Evolutionary conservation across 176 grass and related monocot genomes (phyloP).

Genomic region (Eleusine coracana): DNA sequence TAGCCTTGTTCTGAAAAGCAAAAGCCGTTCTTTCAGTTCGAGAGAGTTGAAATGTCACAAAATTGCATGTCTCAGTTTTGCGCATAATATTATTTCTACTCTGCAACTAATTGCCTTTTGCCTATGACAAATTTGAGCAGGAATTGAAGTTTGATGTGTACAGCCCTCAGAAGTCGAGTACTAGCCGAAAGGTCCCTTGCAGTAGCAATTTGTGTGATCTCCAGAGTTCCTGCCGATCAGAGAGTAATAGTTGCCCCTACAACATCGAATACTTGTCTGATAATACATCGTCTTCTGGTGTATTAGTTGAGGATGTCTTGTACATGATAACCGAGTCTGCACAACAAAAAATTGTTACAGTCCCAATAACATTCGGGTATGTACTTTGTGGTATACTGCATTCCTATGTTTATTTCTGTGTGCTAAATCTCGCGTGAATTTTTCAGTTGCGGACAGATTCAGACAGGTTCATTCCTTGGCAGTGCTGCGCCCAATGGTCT

Average conservation of each 20-base stretch:
- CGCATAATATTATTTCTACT: background rate
- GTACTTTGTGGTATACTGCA: background rate
- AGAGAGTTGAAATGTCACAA: background rate
- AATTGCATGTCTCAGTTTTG: background rate
- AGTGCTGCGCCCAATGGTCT: conserved; percentile 77
- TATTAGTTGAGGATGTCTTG: conserved; percentile 80
- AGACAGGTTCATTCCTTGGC: conserved; percentile 80
- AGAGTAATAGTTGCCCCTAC: conserved; percentile 73
- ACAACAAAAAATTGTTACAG: conserved; percentile 48
- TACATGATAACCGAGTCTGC: conserved; percentile 61
- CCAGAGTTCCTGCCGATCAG: conserved; percentile 45
- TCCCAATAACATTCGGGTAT: conserved; percentile 89
- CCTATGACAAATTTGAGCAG: conserved; percentile 38
- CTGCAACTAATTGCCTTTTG: conserved; percentile 15
- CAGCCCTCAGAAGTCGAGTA: conserved; percentile 61
- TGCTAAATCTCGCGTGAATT: conserved; percentile 36
- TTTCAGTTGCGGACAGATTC: conserved; percentile 78
- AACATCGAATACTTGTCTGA: conserved; percentile 58
- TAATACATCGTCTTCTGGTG: conserved; percentile 80
- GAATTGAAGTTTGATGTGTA: conserved; percentile 54
- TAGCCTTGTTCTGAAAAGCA: background rate
- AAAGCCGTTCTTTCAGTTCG: background rate
- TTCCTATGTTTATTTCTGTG: background rate
- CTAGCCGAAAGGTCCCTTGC: conserved; percentile 71
- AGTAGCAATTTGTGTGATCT: conserved; percentile 62